A percentile compares a stretch with the other conserved stretches of the same genome.
These are phyloP conservation scores for Prinsepia uniflora DNA, from an alignment of 306 rosid species.

Conservation along the genomic window DNA sequence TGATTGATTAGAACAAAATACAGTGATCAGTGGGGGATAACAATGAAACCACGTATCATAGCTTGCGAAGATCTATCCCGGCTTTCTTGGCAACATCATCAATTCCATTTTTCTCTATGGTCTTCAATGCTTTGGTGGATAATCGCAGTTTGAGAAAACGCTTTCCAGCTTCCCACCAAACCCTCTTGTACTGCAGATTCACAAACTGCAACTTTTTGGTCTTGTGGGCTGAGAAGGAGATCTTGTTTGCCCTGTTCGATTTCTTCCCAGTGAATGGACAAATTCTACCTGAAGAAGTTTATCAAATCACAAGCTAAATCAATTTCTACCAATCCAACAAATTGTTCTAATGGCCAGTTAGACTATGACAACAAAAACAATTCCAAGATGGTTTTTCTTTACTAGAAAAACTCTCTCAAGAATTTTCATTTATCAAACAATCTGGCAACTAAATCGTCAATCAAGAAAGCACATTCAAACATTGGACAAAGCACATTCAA, in stretches of 20 bases:
- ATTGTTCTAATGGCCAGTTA: neutral
- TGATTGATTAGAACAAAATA: neutral
- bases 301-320: constrained; percentile 12
- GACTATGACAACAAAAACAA: neutral
- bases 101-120: constrained; percentile 90
- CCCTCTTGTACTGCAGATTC: constrained; percentile 84
- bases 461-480: neutral
- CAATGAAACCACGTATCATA: constrained; percentile 31
- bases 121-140: constrained; percentile 90
- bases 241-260: constrained; percentile 77
- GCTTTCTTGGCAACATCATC: constrained; percentile 98
- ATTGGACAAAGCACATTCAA: neutral
- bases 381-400: neutral
- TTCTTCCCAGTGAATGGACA: constrained; percentile 94
- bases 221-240: constrained; percentile 85
- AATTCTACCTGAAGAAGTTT: constrained; percentile 51
- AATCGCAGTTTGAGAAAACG: constrained; percentile 81
- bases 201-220: constrained; percentile 88
- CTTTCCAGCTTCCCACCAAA: constrained; percentile 99
- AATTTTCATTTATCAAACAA: neutral
- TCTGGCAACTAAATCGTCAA: neutral
- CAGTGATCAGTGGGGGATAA: constrained; percentile 4
- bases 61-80: constrained; percentile 78
- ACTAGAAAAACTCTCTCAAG: neutral
- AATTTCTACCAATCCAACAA: neutral